These are phyloP conservation scores for Musa schizocarpa DNA, from an alignment of 176 grass and related monocot species.

Conservation along the genomic window DNA sequence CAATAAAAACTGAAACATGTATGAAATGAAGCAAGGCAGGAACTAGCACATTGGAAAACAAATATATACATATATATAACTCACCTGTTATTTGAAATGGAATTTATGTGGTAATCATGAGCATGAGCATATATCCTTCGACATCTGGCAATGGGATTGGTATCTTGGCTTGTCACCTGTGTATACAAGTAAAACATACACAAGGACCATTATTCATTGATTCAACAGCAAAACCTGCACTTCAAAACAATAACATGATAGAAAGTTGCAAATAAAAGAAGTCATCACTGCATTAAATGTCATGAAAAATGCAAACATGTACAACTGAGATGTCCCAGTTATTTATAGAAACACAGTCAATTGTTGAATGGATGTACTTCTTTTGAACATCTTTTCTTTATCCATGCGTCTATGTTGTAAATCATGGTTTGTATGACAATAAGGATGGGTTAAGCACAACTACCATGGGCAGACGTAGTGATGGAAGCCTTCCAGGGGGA, in stretches of 20 bases:
- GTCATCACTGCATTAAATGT: no score
- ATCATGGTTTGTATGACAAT: conserved; percentile 7
- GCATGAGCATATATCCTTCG: conserved; percentile 94
- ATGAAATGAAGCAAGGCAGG: no score
- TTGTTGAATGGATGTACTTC: no score
- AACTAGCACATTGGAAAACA: no score
- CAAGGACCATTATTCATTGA: conserved; percentile 12
- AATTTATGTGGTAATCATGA: conserved; percentile 99
- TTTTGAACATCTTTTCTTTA: no score
- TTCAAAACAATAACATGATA: no score
- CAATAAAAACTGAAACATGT: neutral
- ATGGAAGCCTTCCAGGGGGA: conserved; percentile 27
- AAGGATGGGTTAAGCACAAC: conserved; percentile 41
- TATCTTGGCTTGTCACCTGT: conserved; percentile 75
- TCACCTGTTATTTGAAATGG: conserved; percentile 97
- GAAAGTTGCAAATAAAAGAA: no score
- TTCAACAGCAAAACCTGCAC: neutral
- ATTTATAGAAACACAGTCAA: no score
- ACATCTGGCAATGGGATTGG: conserved; percentile 53
- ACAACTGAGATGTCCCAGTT: no score
- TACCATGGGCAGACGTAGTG: conserved; percentile 76
- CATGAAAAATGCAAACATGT: neutral
- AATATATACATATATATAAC: neutral
- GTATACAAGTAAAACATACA: neutral
- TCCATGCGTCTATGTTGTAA: neutral